Conservation (phyloP, 2,329 filamentous ascomycete species). For the Penicillium sp. region DNA sequence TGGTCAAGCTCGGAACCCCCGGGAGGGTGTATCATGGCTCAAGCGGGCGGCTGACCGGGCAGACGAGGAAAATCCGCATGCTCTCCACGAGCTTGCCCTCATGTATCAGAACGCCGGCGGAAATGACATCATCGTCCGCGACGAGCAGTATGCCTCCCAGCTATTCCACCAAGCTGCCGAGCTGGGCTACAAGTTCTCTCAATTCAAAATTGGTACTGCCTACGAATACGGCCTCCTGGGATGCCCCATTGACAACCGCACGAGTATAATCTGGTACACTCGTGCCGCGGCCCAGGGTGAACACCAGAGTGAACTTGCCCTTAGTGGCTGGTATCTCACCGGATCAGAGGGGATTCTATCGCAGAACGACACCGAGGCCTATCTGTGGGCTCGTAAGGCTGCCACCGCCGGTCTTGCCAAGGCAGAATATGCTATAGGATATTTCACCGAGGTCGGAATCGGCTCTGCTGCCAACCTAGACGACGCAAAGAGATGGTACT, state of each 20-base stretch:
- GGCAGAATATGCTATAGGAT: conserved; percentile 97
- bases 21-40: conserved; percentile 87
- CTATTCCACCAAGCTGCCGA: conserved; percentile 84
- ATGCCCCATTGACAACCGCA: conserved; percentile 75
- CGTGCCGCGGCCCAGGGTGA: conserved; percentile 88
- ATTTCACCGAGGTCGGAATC: conserved; percentile 94
- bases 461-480: conserved; percentile 82
- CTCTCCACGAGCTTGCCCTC: conserved; percentile 78
- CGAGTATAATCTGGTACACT: conserved; percentile 92
- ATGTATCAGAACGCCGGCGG: conserved; percentile 58
- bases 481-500: conserved; percentile 98
- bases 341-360: conserved; percentile 82
- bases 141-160: conserved; percentile 76
- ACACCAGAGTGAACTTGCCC: conserved; percentile 83
- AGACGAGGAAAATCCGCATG: conserved; percentile 87
- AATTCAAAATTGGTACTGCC: conserved; percentile 82
- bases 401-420: conserved; percentile 84
- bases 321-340: conserved; percentile 93
- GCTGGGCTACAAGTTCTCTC: conserved; percentile 90
- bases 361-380: conserved; percentile 93
- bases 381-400: conserved; percentile 94
- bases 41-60: conserved; percentile 89
- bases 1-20: conserved; percentile 77
- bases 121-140: conserved; percentile 73
- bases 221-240: conserved; percentile 88